These are phyloP conservation scores for Pelargonium citronellum DNA, from an alignment of 441 rosid genomes.

Conservation along the genomic window DNA sequence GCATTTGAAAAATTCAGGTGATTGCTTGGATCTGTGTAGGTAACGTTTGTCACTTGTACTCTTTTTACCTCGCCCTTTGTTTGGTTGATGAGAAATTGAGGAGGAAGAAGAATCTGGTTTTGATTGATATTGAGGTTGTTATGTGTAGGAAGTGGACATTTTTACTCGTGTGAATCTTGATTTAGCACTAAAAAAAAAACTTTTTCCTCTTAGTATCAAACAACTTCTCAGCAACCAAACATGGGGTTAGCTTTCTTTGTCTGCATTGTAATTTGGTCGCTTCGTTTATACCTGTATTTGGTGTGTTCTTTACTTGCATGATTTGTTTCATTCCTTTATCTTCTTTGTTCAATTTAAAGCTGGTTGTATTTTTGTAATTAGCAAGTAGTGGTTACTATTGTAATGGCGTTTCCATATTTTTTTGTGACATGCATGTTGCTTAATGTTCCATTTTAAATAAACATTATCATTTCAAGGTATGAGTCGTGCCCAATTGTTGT, in stretches of 20 bases:
- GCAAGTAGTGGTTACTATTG: background rate
- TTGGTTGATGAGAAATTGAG: background rate
- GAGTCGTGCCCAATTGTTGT: no score
- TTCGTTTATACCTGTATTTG: no score
- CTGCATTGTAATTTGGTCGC: background rate
- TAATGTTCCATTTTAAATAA: background rate
- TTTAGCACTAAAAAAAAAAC: background rate
- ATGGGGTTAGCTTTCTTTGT: background rate
- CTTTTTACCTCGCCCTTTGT: no score
- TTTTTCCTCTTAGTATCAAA: background rate
- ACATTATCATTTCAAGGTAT: no score
- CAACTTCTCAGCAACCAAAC: background rate
- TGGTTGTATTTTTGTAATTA: background rate
- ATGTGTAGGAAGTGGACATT: background rate
- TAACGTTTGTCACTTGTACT: no score
- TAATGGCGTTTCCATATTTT: background rate
- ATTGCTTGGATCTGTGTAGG: no score
- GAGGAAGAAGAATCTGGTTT: background rate
- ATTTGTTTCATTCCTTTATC: background rate
- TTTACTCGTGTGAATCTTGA: background rate
- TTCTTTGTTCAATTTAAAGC: background rate
- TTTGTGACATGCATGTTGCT: background rate
- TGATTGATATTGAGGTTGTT: background rate
- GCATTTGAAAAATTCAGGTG: background rate
- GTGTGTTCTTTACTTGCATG: no score